These are phyloP conservation scores for Neofusicoccum ribis DNA, from an alignment of 2,329 filamentous ascomycete genomes.

Conservation along the genomic window DNA sequence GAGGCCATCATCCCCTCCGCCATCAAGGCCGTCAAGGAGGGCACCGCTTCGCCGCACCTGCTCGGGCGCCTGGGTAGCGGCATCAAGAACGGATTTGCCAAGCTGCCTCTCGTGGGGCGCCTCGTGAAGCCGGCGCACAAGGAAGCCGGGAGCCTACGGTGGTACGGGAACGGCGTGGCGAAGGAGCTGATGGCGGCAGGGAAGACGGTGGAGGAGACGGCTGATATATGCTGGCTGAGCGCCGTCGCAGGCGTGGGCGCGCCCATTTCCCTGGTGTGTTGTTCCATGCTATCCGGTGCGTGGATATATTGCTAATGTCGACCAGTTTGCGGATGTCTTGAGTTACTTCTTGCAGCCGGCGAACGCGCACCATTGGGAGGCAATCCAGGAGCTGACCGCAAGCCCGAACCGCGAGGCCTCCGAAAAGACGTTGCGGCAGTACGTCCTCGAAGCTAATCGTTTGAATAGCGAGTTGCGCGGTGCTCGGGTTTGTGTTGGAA, in stretches of 20 bases:
- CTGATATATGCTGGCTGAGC: constrained; percentile 18
- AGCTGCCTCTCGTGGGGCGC: not conserved
- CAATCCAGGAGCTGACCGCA: constrained; percentile 6
- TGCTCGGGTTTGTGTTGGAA: constrained; percentile 14
- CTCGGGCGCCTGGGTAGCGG: not conserved
- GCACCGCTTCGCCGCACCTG: not conserved
- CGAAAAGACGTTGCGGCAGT: constrained; percentile 17
- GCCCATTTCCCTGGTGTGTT: constrained; percentile 13
- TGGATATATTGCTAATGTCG: too few relatives aligned
- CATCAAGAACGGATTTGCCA: not conserved
- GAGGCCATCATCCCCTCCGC: constrained; percentile 32
- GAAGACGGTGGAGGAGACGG: constrained; percentile 12
- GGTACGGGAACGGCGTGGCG: constrained; percentile 16
- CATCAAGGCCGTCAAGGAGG: constrained; percentile 1
- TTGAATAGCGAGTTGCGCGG: constrained; percentile 18
- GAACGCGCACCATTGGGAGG: constrained; percentile 13
- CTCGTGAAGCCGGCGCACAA: not conserved
- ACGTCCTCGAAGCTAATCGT: constrained; percentile 21
- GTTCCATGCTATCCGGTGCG: too few relatives aligned
- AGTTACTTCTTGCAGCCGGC: constrained; percentile 4
- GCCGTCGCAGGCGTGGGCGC: constrained; percentile 17
- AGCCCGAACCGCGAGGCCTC: not conserved
- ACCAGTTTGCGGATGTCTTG: constrained; percentile 15
- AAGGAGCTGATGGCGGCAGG: constrained; percentile 10
- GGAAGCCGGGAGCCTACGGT: not conserved